Conservation (phyloP, 129 eudicot species). For the Chrysanthemum lavandulifolium region DNA sequence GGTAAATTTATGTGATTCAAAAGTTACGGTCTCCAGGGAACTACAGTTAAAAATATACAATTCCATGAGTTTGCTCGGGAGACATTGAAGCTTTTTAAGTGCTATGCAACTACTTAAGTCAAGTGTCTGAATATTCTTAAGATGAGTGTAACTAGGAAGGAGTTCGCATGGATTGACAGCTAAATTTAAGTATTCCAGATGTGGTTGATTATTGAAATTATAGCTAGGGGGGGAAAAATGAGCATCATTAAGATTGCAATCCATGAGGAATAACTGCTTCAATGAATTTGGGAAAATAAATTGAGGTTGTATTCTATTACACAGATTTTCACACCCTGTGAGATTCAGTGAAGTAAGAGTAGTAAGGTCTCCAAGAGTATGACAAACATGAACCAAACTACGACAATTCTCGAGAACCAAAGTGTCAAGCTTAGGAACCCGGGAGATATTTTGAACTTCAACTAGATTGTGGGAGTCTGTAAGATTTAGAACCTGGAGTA, state of each 20-base stretch:
- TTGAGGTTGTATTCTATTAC: no score
- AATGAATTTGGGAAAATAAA: no score
- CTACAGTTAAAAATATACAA: slow-evolving; percentile 15
- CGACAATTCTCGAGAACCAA: slow-evolving; percentile 13
- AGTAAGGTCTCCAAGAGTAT: slow-evolving; percentile 23
- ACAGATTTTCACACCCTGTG: background rate
- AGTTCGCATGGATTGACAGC: background rate
- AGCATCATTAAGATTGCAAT: background rate
- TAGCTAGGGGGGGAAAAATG: background rate
- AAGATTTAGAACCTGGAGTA: slow-evolving; percentile 33
- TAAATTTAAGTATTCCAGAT: slow-evolving; percentile 14
- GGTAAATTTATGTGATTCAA: no score
- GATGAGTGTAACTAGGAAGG: slow-evolving; percentile 2
- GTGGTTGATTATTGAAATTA: background rate
- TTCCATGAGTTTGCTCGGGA: background rate
- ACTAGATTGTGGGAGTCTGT: slow-evolving; percentile 18
- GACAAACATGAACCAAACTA: slow-evolving; percentile 15
- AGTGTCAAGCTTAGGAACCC: slow-evolving; percentile 31
- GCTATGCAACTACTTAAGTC: slow-evolving; percentile 3
- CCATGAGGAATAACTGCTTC: no score
- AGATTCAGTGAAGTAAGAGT: slow-evolving; percentile 11
- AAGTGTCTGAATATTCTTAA: slow-evolving; percentile 16
- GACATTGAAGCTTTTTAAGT: background rate
- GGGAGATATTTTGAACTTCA: background rate
- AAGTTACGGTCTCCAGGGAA: no score